Evolutionary conservation across 1,284 basidiomycete genomes (phyloP), one percentile per base, ranked within the genome.

Genomic region (Leccinum discolor): DNA sequence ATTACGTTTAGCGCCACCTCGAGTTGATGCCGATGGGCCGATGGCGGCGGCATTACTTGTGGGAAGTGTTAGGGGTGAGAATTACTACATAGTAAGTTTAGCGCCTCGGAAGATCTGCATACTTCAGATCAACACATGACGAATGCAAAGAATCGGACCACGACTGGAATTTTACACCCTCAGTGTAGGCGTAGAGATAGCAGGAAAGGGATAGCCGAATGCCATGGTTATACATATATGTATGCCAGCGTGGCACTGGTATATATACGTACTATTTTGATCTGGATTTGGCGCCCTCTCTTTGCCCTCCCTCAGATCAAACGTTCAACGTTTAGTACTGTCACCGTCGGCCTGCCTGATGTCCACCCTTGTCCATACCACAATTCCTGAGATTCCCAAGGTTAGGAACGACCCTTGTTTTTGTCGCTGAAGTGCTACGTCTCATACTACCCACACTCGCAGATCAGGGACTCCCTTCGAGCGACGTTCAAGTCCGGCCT

Each of bases 401-500:
- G 74, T 75, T 47, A 11, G 61, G 12, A 26, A 11, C 26, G 3
- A 7, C 40, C 38, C 8, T 14, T 8, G 8, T 23, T 14, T 8
- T 23, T 1, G 1, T 26, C 23, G 18, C 21, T 32, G 8, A 8
- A 8, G 1, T 16, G 4, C 44, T 18, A 6, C 8, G 1, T 60
- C 42, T 32, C 29, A 12, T 2, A 8, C 16, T 32, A 7, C 14
- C 54, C 26, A 40, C 12, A n/a, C 2, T 4, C 18, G 10, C 18
- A 78, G 74, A 75, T 76, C 58, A 67, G 75, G 59, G 66, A 77
- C 6, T 35, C 67, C 4, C 68, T 78, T 6, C 67, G 67, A 4
- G 64, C 71, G 14, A 78, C 75, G 11, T 78, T 78, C 68, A 65
- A 59, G 54, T 7, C 66, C 0, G 68, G 74, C 8, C 2, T 65